Evolutionary conservation across 495 filamentous ascomycete species (phyloP), one percentile per base, ranked within the genome.

Genomic region (Halenospora varia): DNA sequence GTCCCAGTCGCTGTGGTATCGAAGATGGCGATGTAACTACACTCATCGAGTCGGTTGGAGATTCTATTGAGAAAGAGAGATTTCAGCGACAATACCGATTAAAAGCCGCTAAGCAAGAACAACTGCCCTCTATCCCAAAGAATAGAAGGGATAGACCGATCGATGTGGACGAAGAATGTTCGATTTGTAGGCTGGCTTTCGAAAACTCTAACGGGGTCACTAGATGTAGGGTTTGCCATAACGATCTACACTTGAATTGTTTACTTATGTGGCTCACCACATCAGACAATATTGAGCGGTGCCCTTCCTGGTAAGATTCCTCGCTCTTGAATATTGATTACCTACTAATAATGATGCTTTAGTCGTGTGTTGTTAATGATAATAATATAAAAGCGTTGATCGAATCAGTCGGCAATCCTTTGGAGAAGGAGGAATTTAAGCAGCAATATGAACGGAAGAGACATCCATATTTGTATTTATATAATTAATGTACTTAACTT

Each of bases 341-440:
- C 42, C 18, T 45, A 20, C n/a, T 45, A 20, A 45, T 45, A 20
- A 45, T 45, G n/a, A 45, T 20, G 17, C 42, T 45, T 15, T 45
- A 45, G 42, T 45, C 42, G 42, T 45, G n/a, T 45, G n/a, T 9
- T 45, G n/a, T 45, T 45, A 20, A 45, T n/a, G 42, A 45, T 20
- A 20, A 45, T 45, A 20, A 45, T n/a, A 3, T 45, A 20, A 45
- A 45, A 45, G 42, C 8, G 42, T 45, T 45, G 42, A 20, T 45
- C 18, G 42, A 45, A 17, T 45, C n/a, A 20, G 42, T 45, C 17
- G 17, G n/a, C 42, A 45, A 45, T 45, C 42, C n/a, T 45, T 45
- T 45, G n/a, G 42, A 45, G 42, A 45, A 45, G n/a, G 42, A 45
- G 42, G 42, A 45, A 20, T 45, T 45, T 45, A 45, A 20, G 42